Evolutionary conservation across 306 rosid genomes (phyloP), one percentile per base, ranked within the genome.

Genomic region (Corylus avellana): DNA sequence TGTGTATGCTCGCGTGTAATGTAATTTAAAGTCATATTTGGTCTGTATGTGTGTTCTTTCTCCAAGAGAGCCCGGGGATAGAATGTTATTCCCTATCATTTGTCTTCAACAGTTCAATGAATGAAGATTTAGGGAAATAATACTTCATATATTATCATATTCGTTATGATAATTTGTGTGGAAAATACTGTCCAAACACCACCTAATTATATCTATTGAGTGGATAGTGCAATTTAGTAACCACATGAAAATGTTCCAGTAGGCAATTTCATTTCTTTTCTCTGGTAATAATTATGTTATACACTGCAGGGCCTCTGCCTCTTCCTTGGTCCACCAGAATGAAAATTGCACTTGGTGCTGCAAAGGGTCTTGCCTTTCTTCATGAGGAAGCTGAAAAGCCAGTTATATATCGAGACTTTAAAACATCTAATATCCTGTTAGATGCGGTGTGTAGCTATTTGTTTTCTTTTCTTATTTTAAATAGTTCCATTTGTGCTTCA

Each of bases 281-380:
- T 67, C 25, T 46, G 42, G 50, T 58, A 48, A 70, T 75, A 46
- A 46, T 51, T 47, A 37, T 84, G 8, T 44, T n/a, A 3, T 74
- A 9, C 17, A 64, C 62, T 7, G 25, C 73, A 86, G 91, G 83
- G 75, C 0, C 70, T 42, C 5, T 39, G 76, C 73, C 76, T 8
- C 91, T 93, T 81, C 81, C 92, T 6, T 93, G 97, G 97, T 5
- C 79, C 8, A 22, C 67, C 12, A 83, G 97, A 77, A 71, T 93
- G 85, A 89, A 85, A 80, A 83, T 89, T 39, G 81, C 82, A 47
- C 77, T 89, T 37, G 96, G 87, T 72, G 93, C 90, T 49, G 97
- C 97, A 14, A 86, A 81, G 76, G 93, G 93, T 12, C 93, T 92
- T 68, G 89, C 93, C 12, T 92, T 80, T 84, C 81, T 92, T 54